These are phyloP conservation scores for Mortierella sp. DNA, from an alignment of 371 early-diverging fungal species.

Conservation along the genomic window DNA sequence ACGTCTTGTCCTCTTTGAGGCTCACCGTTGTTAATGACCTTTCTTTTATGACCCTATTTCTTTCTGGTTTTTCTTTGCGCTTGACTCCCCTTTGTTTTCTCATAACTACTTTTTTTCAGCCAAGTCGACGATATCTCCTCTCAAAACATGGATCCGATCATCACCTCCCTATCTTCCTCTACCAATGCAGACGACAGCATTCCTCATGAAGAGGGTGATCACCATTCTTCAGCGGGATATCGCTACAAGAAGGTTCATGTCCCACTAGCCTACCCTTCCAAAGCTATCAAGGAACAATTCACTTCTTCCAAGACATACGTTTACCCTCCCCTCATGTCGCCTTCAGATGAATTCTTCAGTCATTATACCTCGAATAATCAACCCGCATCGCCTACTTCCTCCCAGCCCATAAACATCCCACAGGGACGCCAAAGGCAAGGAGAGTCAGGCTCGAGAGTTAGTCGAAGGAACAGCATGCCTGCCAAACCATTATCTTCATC, in stretches of 20 bases:
- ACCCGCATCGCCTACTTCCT: slow-evolving; percentile 6
- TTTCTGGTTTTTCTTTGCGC: background rate
- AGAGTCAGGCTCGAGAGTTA: no score
- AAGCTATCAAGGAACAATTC: slow-evolving; percentile 31
- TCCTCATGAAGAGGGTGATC: slow-evolving; percentile 8
- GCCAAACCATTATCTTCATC: background rate
- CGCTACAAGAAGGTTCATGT: slow-evolving; percentile 40
- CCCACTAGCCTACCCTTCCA: slow-evolving; percentile 43
- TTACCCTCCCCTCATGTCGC: slow-evolving; percentile 45
- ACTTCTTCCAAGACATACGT: slow-evolving; percentile 26
- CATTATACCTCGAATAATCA: background rate
- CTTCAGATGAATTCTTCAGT: slow-evolving; percentile 28
- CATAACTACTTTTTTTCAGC: no score
- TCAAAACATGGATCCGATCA: slow-evolving; percentile 27
- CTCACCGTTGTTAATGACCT: background rate
- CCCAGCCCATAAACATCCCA: slow-evolving; percentile 35
- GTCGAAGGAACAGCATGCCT: slow-evolving; percentile 8
- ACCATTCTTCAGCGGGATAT: background rate
- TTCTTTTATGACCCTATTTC: background rate
- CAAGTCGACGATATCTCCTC: no score
- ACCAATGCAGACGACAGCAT: background rate
- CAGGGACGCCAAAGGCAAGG: slow-evolving; percentile 9
- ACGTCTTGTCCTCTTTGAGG: background rate
- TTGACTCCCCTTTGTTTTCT: no score
- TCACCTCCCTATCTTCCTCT: slow-evolving; percentile 11